Evolutionary conservation across 176 grass and related monocot genomes (phyloP).

Genomic region (Hordeum vulgare): DNA sequence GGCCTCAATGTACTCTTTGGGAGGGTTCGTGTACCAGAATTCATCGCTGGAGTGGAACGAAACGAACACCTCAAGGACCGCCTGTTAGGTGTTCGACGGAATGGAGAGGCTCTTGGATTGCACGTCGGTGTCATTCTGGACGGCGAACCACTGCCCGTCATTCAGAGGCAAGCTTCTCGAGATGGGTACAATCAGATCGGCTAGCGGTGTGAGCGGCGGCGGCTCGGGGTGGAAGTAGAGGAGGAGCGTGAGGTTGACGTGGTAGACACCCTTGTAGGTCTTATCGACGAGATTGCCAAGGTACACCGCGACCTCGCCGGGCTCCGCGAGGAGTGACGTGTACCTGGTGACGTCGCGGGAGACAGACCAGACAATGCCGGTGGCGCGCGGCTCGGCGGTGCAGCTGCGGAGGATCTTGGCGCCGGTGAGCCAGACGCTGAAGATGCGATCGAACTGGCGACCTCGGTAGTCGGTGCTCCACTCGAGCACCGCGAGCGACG

Average conservation of each 20-base stretch:
- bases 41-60: conserved; percentile 38
- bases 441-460: conserved; percentile 82
- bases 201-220: not conserved
- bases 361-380: conserved; percentile 67
- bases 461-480: conserved; percentile 56
- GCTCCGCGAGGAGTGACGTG: conserved; percentile 27
- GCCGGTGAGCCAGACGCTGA: conserved; percentile 71
- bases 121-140: conserved; percentile 31
- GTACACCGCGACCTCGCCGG: conserved; percentile 47
- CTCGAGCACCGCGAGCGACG: conserved; percentile 48
- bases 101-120: conserved; percentile 19
- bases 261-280: conserved; percentile 57
- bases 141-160: conserved; percentile 36
- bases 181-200: conserved; percentile 43
- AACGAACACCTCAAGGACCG: conserved; percentile 44
- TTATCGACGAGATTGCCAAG: conserved; percentile 47
- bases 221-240: conserved; percentile 37
- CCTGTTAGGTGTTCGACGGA: conserved; percentile 42
- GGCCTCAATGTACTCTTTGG: conserved; percentile 10
- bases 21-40: conserved; percentile 47
- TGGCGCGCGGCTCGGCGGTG: conserved; percentile 63
- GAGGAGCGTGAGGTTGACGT: conserved; percentile 64
- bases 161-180: conserved; percentile 19
- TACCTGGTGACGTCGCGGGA: conserved; percentile 68
- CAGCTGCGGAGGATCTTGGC: conserved; percentile 74